A percentile compares a stretch with the other conserved stretches of the same genome.
Conservation (phyloP, 2,329 filamentous ascomycete species). For the Polychaeton citri region DNA sequence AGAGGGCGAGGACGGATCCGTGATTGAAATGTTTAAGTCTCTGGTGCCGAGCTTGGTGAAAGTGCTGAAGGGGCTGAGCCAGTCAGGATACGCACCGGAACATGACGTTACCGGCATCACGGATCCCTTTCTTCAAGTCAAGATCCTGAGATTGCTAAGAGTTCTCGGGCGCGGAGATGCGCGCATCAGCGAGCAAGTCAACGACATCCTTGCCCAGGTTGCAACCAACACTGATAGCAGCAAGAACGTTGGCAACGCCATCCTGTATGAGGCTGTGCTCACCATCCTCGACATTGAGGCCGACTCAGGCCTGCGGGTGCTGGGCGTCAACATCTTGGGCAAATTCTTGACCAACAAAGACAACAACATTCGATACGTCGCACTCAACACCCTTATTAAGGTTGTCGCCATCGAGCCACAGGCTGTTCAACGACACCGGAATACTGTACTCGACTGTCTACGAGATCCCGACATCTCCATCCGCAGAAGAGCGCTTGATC, state of each 20-base stretch:
- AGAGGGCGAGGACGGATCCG: conserved; percentile 76
- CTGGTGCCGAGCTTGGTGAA: conserved; percentile 77
- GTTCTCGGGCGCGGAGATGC: conserved; percentile 77
- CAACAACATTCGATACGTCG: conserved; percentile 98
- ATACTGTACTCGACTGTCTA: conserved; percentile 92
- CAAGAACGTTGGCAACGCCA: conserved; percentile 97
- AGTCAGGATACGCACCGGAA: conserved; percentile 91
- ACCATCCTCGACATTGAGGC: conserved; percentile 98
- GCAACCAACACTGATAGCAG: conserved; percentile 96
- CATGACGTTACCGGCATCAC: conserved; percentile 98
- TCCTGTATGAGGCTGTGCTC: conserved; percentile 90
- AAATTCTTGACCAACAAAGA: conserved; percentile 98
- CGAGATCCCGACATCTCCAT: conserved; percentile 98
- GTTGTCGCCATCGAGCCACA: conserved; percentile 97
- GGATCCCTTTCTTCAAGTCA: conserved; percentile 94
- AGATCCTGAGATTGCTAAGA: conserved; percentile 75
- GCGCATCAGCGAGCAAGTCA: conserved; percentile 89
- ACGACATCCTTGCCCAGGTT: conserved; percentile 84
- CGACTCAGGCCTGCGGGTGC: conserved; percentile 81
- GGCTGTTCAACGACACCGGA: conserved; percentile 89
- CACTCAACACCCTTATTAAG: conserved; percentile 92
- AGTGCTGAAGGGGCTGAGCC: conserved; percentile 81
- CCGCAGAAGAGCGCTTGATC: conserved; percentile 80
- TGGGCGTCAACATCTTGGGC: conserved; percentile 95
- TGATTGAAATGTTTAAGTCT: conserved; percentile 81